A percentile compares a stretch with the other conserved stretches of the same genome.
phyloP scores from a whole-genome alignment of 176 grass and related monocot species.

The Typha latifolia region DNA sequence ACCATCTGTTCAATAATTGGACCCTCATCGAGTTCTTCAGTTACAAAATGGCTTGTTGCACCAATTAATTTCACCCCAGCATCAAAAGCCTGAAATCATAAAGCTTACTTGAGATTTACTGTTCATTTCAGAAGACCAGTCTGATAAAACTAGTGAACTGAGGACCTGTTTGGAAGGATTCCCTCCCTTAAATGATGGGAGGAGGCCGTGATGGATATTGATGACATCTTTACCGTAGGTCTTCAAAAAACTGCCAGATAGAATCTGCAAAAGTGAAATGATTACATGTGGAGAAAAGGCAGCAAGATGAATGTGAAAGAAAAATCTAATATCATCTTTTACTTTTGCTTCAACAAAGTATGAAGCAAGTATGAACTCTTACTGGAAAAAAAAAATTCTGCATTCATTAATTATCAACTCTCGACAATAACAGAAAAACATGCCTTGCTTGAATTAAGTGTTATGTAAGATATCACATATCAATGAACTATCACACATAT shows the following conservation, averaged over 20 bases:
- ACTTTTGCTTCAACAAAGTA: no score
- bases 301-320: background rate
- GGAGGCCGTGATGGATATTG: slow-evolving; percentile 96
- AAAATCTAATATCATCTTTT: no score
- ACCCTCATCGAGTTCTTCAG: slow-evolving; percentile 75
- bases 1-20: slow-evolving; percentile 98
- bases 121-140: background rate
- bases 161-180: slow-evolving; percentile 79
- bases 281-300: background rate
- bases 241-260: slow-evolving; percentile 67
- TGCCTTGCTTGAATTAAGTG: no score
- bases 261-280: slow-evolving; percentile 36
- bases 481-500: no score
- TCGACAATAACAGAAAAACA: no score
- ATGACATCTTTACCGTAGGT: slow-evolving; percentile 88
- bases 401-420: no score
- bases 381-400: no score
- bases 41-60: slow-evolving; percentile 94
- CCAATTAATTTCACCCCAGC: slow-evolving; percentile 97
- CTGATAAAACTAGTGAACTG: slow-evolving; percentile 12
- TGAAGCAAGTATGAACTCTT: no score
- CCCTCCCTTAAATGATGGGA: slow-evolving; percentile 95
- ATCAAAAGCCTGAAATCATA: slow-evolving; percentile 67
- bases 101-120: slow-evolving; percentile 10
- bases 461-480: no score